Percentiles rank a stretch among this genome's conserved stretches.
phyloP scores from a whole-genome alignment of 352 stramenopile genomes.

The Phytophthora citricola region DNA sequence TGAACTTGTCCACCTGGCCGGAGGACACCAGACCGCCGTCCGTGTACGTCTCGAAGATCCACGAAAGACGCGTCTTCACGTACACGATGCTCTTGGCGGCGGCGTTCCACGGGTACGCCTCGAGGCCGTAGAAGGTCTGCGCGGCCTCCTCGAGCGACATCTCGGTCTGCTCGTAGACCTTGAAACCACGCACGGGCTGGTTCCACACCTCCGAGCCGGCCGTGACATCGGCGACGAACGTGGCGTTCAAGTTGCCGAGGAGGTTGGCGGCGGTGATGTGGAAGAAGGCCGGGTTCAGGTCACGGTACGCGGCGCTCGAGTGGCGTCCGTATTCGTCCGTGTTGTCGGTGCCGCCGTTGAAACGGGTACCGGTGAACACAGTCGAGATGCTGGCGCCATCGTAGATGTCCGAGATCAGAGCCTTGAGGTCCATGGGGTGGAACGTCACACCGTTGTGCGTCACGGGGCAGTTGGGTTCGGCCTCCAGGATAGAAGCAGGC shows the following conservation, averaged over 20 bases:
- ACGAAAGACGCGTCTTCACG: constrained; percentile 45
- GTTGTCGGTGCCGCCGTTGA: constrained; percentile 23
- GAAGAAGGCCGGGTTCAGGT: constrained; percentile 52
- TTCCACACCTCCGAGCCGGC: constrained; percentile 57
- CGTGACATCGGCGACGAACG: constrained; percentile 52
- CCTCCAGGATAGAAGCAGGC: constrained; percentile 38
- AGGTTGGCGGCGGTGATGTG: constrained; percentile 52
- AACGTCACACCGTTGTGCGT: constrained; percentile 45
- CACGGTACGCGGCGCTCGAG: constrained; percentile 34
- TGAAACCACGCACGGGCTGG: constrained; percentile 53
- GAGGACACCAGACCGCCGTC: constrained; percentile 37
- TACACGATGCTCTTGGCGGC: constrained; percentile 46
- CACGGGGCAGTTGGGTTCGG: constrained; percentile 44
- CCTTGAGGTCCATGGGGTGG: constrained; percentile 50
- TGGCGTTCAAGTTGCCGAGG: constrained; percentile 37
- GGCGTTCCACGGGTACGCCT: constrained; percentile 54
- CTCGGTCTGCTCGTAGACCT: constrained; percentile 35
- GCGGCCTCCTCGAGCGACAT: constrained; percentile 37
- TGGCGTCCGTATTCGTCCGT: constrained; percentile 50
- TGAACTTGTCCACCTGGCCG: constrained; percentile 32
- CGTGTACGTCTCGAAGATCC: constrained; percentile 46
- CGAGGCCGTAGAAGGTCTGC: constrained; percentile 39
- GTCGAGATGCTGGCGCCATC: constrained; percentile 28
- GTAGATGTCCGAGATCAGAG: constrained; percentile 41
- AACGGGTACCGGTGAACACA: constrained; percentile 45